phyloP scores from a whole-genome alignment of 257 asterid species.

The Solanum chaucha region DNA sequence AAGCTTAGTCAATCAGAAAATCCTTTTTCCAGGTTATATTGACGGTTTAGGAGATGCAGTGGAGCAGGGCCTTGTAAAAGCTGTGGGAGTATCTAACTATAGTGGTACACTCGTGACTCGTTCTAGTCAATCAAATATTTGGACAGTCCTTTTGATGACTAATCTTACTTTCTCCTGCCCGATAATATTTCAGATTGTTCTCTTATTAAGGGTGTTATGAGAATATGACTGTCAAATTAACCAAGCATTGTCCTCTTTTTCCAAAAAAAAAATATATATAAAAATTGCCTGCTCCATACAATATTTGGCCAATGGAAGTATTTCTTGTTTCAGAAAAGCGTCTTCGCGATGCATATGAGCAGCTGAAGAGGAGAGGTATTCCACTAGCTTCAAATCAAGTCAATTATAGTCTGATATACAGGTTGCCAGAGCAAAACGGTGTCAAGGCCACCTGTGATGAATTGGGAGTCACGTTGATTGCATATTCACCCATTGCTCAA shows the following conservation, averaged over 20 bases:
- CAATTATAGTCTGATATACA: constrained; percentile 82
- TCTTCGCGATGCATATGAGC: constrained; percentile 62
- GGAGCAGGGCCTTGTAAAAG: constrained; percentile 93
- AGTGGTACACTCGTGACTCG: constrained; percentile 32
- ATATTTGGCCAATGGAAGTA: not conserved
- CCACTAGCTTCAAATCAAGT: constrained; percentile 95
- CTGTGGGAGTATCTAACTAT: constrained; percentile 90
- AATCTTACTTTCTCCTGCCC: not conserved
- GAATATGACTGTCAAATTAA: not conserved
- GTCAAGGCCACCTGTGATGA: constrained; percentile 88
- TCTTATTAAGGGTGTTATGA: not conserved
- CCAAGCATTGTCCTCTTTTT: not conserved
- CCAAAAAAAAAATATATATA: not conserved
- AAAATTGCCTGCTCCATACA: not conserved
- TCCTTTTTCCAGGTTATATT: constrained; percentile 60
- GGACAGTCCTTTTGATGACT: not conserved
- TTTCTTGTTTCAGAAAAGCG: constrained; percentile 57
- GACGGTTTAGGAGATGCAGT: constrained; percentile 96
- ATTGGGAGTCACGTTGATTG: constrained; percentile 74
- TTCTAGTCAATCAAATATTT: not conserved
- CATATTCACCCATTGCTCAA: constrained; percentile 95
- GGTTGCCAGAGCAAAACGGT: constrained; percentile 82
- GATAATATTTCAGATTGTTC: not conserved
- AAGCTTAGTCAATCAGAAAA: not conserved
- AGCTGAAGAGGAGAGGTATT: constrained; percentile 75